Conservation (phyloP, 2,329 filamentous ascomycete species). For the Alternaria sp. region DNA sequence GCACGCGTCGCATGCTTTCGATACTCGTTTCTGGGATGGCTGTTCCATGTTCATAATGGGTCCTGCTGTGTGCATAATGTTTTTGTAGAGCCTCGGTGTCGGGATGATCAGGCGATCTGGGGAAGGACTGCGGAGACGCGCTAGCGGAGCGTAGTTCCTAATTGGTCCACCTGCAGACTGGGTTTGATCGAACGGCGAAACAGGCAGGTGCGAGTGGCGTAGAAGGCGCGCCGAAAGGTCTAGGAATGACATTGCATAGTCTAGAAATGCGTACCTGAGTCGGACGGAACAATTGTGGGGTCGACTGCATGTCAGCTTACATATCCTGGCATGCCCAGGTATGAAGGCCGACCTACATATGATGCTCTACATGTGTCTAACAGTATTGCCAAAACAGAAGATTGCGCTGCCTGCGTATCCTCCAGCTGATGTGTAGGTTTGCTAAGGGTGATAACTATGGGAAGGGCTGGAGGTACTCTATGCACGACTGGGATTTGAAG, state of each 20-base stretch:
- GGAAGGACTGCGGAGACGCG: conserved; percentile 19
- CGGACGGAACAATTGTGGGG: background rate
- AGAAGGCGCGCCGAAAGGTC: conserved; percentile 1
- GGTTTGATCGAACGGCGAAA: background rate
- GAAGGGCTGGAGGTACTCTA: background rate
- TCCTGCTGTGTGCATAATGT: conserved; percentile 25
- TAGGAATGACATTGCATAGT: background rate
- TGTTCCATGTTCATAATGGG: conserved; percentile 31
- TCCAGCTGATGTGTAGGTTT: background rate
- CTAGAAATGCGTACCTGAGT: conserved; percentile 11
- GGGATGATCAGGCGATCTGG: conserved; percentile 19
- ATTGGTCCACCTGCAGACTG: conserved; percentile 8
- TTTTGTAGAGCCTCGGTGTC: conserved; percentile 15
- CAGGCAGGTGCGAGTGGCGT: conserved; percentile 12
- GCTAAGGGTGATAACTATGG: background rate
- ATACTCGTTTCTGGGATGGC: conserved; percentile 39
- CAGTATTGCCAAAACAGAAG: background rate
- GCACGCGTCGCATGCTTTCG: conserved; percentile 56
- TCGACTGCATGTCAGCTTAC: background rate
- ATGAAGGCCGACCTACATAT: background rate
- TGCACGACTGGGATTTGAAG: background rate
- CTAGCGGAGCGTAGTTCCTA: conserved; percentile 14
- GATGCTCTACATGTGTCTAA: background rate
- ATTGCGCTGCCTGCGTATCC: background rate
- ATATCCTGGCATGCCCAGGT: background rate